phyloP scores from a whole-genome alignment of 2,329 filamentous ascomycete species.

The Penicillium frequentans region DNA sequence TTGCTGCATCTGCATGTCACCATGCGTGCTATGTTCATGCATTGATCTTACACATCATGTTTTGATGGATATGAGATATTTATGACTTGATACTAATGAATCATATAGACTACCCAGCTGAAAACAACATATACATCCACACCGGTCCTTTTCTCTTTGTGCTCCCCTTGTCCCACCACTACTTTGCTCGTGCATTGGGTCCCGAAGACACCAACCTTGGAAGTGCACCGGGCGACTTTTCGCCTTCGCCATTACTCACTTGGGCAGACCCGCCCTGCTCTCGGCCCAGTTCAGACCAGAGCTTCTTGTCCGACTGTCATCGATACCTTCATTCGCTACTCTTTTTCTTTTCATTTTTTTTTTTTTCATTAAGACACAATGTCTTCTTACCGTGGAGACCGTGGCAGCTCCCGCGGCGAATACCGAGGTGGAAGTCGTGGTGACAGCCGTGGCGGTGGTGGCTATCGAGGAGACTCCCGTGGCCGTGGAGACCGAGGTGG shows the following conservation, averaged over 20 bases:
- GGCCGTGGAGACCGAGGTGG: neutral
- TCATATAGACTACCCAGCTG: neutral
- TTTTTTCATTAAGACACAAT: neutral
- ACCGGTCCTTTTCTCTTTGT: neutral
- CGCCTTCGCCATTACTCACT: neutral
- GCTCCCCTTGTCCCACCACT: neutral
- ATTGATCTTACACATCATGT: neutral
- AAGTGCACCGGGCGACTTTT: neutral
- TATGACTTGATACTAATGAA: neutral
- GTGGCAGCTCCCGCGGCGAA: neutral
- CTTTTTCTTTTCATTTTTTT: neutral
- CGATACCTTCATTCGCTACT: neutral
- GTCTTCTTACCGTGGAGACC: neutral
- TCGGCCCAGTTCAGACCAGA: neutral
- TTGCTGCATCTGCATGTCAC: neutral
- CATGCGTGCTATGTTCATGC: neutral
- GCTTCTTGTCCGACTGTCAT: neutral
- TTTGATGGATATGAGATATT: neutral
- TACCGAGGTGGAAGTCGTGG: neutral
- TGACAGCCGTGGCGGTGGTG: constrained; percentile 1
- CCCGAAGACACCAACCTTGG: neutral
- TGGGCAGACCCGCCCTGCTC: neutral
- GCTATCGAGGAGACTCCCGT: neutral
- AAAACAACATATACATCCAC: neutral
- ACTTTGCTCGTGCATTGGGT: neutral